phyloP scores from a whole-genome alignment of 306 rosid species.

The Citrullus mucosospermus region DNA sequence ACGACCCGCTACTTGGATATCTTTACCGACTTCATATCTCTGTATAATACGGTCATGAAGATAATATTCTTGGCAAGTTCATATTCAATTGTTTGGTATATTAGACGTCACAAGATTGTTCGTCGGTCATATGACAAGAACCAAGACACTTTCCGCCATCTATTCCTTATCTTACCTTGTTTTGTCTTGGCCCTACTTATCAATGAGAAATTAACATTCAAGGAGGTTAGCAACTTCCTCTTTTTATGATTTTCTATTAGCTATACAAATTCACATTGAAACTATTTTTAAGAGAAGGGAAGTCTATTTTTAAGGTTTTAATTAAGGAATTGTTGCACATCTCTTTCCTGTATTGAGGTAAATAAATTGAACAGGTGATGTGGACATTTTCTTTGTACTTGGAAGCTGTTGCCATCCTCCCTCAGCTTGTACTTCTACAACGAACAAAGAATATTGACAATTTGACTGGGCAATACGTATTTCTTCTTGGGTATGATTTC shows the following conservation, averaged over 20 bases:
- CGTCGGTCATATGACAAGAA: conserved; percentile 82
- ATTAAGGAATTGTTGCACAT: not conserved
- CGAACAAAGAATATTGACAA: conserved; percentile 90
- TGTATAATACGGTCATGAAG: conserved; percentile 78
- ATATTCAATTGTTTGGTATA: conserved; percentile 87
- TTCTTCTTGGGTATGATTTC: conserved; percentile 69
- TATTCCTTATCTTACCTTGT: conserved; percentile 63
- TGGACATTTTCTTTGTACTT: conserved; percentile 84
- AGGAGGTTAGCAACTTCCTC: conserved; percentile 37
- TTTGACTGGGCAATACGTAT: conserved; percentile 81
- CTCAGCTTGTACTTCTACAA: conserved; percentile 71
- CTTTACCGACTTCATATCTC: conserved; percentile 41
- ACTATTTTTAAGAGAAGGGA: not conserved
- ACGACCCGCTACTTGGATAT: conserved; percentile 81
- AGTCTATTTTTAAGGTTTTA: not conserved
- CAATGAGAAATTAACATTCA: conserved; percentile 66
- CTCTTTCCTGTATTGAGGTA: not conserved
- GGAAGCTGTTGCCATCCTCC: conserved; percentile 95
- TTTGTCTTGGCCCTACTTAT: conserved; percentile 50
- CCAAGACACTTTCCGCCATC: conserved; percentile 79
- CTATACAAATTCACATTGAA: not conserved
- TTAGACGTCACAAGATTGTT: conserved; percentile 62
- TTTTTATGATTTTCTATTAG: not conserved
- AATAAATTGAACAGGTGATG: conserved; percentile 37
- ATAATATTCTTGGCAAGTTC: conserved; percentile 84